phyloP scores from a whole-genome alignment of 768 basidiomycete species.

The Roridomyces roridus region DNA sequence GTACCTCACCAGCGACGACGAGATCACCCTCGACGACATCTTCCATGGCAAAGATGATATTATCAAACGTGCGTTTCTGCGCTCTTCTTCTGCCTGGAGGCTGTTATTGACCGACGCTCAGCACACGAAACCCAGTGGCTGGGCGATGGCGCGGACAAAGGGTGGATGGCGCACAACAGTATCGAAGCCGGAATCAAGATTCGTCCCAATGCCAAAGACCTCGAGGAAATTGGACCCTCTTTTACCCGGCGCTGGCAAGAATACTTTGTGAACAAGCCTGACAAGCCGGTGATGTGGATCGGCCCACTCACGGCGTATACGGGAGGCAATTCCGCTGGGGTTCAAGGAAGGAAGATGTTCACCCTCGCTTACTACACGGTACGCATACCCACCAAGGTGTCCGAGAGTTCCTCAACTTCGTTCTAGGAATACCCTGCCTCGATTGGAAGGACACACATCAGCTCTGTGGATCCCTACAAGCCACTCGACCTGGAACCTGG shows the following conservation, averaged over 20 bases:
- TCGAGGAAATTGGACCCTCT: slow-evolving; percentile 51
- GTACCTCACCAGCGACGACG: no score
- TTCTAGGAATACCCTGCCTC: slow-evolving; percentile 40
- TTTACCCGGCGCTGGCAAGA: slow-evolving; percentile 56
- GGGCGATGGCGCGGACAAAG: slow-evolving; percentile 26
- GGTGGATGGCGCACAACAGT: slow-evolving; percentile 38
- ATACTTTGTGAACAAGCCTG: slow-evolving; percentile 54
- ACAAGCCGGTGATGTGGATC: slow-evolving; percentile 57
- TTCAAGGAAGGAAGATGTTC: slow-evolving; percentile 37
- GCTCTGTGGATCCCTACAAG: slow-evolving; percentile 35
- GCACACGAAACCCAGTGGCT: slow-evolving; percentile 32
- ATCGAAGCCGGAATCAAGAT: slow-evolving; percentile 61
- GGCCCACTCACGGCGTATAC: slow-evolving; percentile 46
- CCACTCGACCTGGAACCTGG: slow-evolving; percentile 36
- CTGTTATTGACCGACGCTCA: background rate
- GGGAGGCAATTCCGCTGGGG: background rate
- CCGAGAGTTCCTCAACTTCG: background rate
- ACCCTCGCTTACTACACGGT: slow-evolving; percentile 38
- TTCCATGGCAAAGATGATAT: no score
- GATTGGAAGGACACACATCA: slow-evolving; percentile 44
- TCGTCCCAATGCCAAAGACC: slow-evolving; percentile 54
- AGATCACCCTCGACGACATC: no score
- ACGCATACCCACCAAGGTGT: slow-evolving; percentile 1
- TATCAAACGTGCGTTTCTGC: no score
- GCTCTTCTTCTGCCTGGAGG: background rate